Percentiles rank a stretch among this genome's conserved stretches.
Conservation (phyloP, 768 basidiomycete genomes). For the Leucosporidium yakuticum region DNA sequence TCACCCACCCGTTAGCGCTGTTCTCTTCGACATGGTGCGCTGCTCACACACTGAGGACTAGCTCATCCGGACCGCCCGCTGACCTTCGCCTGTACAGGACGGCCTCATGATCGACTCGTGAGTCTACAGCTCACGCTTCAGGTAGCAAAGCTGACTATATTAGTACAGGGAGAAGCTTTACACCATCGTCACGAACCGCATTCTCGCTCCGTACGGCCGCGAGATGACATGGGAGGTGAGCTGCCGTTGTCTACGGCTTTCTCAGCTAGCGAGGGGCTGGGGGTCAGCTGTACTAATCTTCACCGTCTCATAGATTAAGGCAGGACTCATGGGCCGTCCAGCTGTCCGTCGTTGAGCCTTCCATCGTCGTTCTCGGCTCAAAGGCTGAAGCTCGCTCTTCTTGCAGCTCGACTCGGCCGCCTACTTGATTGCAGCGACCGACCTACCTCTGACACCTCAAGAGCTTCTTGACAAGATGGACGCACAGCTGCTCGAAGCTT, state of each 20-base stretch:
- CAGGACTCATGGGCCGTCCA: constrained; percentile 40
- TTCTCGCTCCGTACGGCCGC: constrained; percentile 64
- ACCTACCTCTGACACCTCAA: constrained; percentile 58
- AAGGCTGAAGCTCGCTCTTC: neutral
- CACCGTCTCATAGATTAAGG: constrained; percentile 10
- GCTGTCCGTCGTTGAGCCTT: constrained; percentile 64
- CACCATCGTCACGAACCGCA: constrained; percentile 52
- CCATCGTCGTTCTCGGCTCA: constrained; percentile 61
- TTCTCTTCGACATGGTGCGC: constrained; percentile 33
- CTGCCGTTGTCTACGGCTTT: neutral
- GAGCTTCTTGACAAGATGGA: constrained; percentile 58
- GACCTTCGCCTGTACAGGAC: constrained; percentile 7
- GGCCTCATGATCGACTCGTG: constrained; percentile 30
- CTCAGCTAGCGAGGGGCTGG: neutral
- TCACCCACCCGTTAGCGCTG: constrained; percentile 13
- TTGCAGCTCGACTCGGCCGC: constrained; percentile 3
- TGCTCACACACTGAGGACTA: neutral
- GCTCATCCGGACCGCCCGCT: neutral
- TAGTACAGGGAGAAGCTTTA: constrained; percentile 18
- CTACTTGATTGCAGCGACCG: constrained; percentile 40
- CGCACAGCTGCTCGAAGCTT: constrained; percentile 56
- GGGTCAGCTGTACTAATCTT: neutral
- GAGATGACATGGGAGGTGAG: constrained; percentile 80
- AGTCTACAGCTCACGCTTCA: neutral
- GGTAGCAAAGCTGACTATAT: neutral